Evolutionary conservation across 441 rosid genomes (phyloP).

Genomic region (Brassica hybrid): DNA sequence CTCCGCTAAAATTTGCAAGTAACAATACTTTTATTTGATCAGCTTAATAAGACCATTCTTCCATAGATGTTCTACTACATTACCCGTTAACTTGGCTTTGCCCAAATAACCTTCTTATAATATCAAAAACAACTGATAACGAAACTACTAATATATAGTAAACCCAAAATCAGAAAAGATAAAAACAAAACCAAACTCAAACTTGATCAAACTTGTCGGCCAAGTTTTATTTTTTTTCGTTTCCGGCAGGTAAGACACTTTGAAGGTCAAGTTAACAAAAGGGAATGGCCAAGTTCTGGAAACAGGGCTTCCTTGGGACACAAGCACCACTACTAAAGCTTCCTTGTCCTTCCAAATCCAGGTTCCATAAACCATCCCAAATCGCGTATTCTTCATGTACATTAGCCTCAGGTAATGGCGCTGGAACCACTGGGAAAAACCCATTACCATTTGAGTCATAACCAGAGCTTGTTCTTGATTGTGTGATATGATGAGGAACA

Average conservation of each 20-base stretch:
- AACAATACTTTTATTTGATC: background rate
- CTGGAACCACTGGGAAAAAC: background rate
- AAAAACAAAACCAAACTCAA: constrained; percentile 31
- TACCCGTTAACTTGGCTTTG: constrained; percentile 7
- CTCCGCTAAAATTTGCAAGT: background rate
- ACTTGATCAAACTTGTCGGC: constrained; percentile 32
- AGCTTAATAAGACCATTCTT: background rate
- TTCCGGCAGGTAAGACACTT: constrained; percentile 7
- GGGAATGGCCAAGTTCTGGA: background rate
- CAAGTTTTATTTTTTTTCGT: background rate
- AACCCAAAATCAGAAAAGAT: constrained; percentile 12
- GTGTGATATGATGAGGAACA: background rate
- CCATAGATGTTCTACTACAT: constrained; percentile 15
- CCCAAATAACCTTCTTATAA: constrained; percentile 27
- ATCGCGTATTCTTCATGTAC: background rate
- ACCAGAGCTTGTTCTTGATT: background rate
- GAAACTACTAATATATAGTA: constrained; percentile 8
- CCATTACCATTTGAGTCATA: background rate
- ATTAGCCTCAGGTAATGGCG: background rate
- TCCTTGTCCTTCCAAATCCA: constrained; percentile 5
- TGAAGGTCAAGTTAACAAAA: constrained; percentile 8
- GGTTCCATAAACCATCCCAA: constrained; percentile 2
- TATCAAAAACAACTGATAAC: constrained; percentile 22
- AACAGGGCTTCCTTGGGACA: constrained; percentile 1
- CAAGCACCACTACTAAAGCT: constrained; percentile 1